Conservation (phyloP, 371 early-diverging fungal genomes). For the Mucor velutinosus region DNA sequence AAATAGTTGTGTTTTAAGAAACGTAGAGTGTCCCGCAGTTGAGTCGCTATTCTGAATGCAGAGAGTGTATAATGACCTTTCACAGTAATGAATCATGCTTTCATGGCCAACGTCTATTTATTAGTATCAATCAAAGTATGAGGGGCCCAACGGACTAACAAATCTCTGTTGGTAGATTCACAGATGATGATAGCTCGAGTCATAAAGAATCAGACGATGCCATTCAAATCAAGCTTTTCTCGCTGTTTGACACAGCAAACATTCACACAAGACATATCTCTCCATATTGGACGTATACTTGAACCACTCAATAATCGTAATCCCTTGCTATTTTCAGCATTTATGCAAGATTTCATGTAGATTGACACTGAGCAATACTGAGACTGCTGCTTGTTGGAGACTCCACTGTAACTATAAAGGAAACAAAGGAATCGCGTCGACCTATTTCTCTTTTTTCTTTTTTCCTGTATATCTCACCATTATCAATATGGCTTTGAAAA, state of each 20-base stretch:
- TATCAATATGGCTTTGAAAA: conserved; percentile 45
- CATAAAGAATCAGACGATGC: not conserved
- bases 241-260: not conserved
- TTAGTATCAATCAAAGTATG: too few species aligned
- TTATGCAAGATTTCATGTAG: not conserved
- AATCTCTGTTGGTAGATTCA: too few species aligned
- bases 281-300: not conserved
- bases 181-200: too few species aligned
- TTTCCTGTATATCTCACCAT: not conserved
- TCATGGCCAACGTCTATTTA: too few species aligned
- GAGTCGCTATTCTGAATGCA: too few species aligned
- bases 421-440: not conserved
- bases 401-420: not conserved
- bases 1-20: too few species aligned
- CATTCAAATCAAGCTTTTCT: not conserved
- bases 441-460: not conserved
- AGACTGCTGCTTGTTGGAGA: not conserved
- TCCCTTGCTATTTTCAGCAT: not conserved
- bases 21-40: too few species aligned
- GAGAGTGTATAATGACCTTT: too few species aligned
- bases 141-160: too few species aligned
- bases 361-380: not conserved
- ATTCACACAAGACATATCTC: not conserved
- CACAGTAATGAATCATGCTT: too few species aligned
- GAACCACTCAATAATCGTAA: not conserved